phyloP scores from a whole-genome alignment of 345 rosid species.

The Ceriops decandra region DNA sequence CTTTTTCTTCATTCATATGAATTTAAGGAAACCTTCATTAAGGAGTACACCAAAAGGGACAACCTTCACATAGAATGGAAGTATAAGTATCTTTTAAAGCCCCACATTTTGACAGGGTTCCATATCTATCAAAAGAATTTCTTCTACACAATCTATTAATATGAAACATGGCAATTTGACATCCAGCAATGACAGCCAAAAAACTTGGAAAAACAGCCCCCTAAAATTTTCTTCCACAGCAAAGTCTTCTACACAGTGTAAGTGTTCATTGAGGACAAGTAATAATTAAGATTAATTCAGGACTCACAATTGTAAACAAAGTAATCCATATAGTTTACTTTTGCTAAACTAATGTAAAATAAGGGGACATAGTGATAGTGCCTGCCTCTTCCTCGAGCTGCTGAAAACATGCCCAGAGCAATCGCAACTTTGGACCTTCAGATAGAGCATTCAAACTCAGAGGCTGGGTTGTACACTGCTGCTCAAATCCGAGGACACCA shows the following conservation, averaged over 20 bases:
- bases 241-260: background rate
- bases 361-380: slow-evolving; percentile 33
- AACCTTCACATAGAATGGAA: too few species aligned
- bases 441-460: slow-evolving; percentile 67
- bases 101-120: too few species aligned
- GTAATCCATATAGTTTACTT: background rate
- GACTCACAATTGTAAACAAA: too few species aligned
- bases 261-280: background rate
- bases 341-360: slow-evolving; percentile 1
- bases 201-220: background rate
- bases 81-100: too few species aligned
- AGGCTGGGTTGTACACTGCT: slow-evolving; percentile 38
- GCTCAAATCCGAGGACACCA: slow-evolving; percentile 42
- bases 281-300: background rate
- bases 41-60: too few species aligned
- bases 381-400: slow-evolving; percentile 83
- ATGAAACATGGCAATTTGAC: background rate
- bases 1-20: too few species aligned
- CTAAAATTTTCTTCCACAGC: background rate
- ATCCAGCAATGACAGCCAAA: background rate
- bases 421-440: slow-evolving; percentile 60
- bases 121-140: too few species aligned
- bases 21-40: too few species aligned
- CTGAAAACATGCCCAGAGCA: slow-evolving; percentile 71
- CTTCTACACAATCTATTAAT: background rate